A percentile compares a stretch with the other conserved stretches of the same genome.
Conservation (phyloP, 192 early-diverging fungal species). For the Physocladia obscura region DNA sequence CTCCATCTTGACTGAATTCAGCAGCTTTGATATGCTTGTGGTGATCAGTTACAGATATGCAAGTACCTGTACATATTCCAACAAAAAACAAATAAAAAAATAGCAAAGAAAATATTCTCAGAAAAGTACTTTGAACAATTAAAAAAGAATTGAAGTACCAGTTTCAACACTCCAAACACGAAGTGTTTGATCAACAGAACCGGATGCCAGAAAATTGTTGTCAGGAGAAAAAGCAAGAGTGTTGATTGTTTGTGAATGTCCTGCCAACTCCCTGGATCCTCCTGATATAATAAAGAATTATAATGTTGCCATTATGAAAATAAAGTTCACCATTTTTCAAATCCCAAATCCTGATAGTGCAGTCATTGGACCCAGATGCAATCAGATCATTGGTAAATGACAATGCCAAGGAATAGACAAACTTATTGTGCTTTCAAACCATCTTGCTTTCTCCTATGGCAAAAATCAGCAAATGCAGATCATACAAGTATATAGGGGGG, state of each 20-base stretch:
- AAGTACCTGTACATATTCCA: neutral
- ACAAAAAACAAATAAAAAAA: neutral
- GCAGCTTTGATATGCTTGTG: neutral
- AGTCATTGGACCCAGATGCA: neutral
- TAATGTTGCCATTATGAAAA: neutral
- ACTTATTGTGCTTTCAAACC: neutral
- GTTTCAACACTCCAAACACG: neutral
- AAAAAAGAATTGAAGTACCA: neutral
- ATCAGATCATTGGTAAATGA: neutral
- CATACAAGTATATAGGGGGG: too few species aligned
- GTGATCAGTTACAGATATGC: neutral
- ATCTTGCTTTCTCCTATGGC: neutral
- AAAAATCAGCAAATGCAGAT: too few species aligned
- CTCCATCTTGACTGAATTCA: neutral
- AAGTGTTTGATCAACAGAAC: neutral
- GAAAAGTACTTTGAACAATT: too few species aligned
- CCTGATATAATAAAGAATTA: neutral
- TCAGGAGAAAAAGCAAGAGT: neutral
- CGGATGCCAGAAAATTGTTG: neutral
- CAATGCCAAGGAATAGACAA: neutral
- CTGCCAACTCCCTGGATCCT: neutral
- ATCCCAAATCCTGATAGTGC: neutral
- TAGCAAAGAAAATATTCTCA: too few species aligned
- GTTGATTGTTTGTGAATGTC: neutral
- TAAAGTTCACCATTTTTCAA: neutral